A percentile compares a stretch with the other conserved stretches of the same genome.
These are phyloP conservation scores for Aspergillus ustus DNA, from an alignment of 2,329 filamentous ascomycete genomes.

Conservation along the genomic window DNA sequence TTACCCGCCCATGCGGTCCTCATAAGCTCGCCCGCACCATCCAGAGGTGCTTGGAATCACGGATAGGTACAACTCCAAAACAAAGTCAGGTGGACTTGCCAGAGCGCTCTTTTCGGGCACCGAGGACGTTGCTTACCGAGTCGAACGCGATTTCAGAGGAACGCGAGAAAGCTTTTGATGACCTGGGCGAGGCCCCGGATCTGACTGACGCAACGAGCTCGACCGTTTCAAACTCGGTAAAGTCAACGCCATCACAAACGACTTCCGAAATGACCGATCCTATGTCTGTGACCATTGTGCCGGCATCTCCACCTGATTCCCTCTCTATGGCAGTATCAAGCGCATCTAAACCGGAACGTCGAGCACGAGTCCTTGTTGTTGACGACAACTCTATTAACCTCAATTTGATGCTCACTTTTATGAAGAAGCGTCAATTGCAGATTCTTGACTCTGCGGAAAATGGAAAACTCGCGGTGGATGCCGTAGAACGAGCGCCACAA, in stretches of 20 bases:
- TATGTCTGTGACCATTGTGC: constrained; percentile 12
- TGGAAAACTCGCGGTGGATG: constrained; percentile 49
- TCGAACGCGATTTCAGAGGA: not conserved
- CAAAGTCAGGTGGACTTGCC: constrained; percentile 16
- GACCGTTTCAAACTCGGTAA: not conserved
- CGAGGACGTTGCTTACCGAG: not conserved
- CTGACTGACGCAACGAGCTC: constrained; percentile 12
- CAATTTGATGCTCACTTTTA: constrained; percentile 49
- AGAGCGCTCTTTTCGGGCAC: constrained; percentile 19
- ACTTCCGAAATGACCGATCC: constrained; percentile 13
- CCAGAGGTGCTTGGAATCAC: constrained; percentile 33
- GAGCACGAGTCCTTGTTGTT: constrained; percentile 45
- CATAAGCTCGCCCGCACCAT: constrained; percentile 47
- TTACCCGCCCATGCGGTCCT: constrained; percentile 46
- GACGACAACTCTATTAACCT: constrained; percentile 54
- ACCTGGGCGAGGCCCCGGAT: constrained; percentile 9
- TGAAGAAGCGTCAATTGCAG: constrained; percentile 44
- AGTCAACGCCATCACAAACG: constrained; percentile 11
- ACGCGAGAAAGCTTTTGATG: not conserved
- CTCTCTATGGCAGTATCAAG: not conserved
- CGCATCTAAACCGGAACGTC: constrained; percentile 13
- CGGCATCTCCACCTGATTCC: constrained; percentile 12
- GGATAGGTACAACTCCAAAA: constrained; percentile 14
- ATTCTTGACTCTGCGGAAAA: constrained; percentile 47
- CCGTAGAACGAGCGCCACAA: constrained; percentile 36